phyloP scores from a whole-genome alignment of 495 filamentous ascomycete species.

The Amorphotheca resinae region DNA sequence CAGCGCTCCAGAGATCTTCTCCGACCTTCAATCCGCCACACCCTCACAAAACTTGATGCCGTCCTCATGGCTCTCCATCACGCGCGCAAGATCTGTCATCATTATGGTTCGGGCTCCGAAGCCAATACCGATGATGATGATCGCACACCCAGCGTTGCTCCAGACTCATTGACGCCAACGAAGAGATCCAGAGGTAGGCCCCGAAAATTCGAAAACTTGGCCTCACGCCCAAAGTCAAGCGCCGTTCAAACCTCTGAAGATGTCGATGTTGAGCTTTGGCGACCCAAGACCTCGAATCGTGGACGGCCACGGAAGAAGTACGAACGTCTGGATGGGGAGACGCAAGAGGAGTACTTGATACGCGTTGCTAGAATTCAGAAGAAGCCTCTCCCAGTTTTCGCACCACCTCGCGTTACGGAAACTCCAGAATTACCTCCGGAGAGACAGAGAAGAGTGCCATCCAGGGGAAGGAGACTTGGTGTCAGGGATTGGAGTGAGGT shows the following conservation, averaged over 20 bases:
- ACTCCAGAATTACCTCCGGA: neutral
- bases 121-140: conserved; percentile 14
- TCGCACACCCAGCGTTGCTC: neutral
- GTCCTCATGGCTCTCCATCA: conserved; percentile 56
- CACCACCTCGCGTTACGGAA: neutral
- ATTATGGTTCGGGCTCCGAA: conserved; percentile 24
- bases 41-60: conserved; percentile 51
- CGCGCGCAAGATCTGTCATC: conserved; percentile 34
- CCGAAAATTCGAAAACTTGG: conserved; percentile 15
- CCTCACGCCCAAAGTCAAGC: neutral
- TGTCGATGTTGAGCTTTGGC: conserved; percentile 2
- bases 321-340: conserved; percentile 30
- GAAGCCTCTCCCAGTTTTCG: conserved; percentile 17
- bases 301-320: conserved; percentile 29
- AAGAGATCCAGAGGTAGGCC: conserved; percentile 14
- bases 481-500: conserved; percentile 74
- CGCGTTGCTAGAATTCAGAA: conserved; percentile 29
- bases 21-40: conserved; percentile 48
- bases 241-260: neutral
- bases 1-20: conserved; percentile 46
- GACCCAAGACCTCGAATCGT: conserved; percentile 8
- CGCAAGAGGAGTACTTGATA: conserved; percentile 27
- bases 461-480: conserved; percentile 20
- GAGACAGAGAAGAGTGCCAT: neutral
- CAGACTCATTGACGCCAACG: neutral